phyloP scores from a whole-genome alignment of 2,329 filamentous ascomycete genomes.

The Gaeumannomyces tritici region DNA sequence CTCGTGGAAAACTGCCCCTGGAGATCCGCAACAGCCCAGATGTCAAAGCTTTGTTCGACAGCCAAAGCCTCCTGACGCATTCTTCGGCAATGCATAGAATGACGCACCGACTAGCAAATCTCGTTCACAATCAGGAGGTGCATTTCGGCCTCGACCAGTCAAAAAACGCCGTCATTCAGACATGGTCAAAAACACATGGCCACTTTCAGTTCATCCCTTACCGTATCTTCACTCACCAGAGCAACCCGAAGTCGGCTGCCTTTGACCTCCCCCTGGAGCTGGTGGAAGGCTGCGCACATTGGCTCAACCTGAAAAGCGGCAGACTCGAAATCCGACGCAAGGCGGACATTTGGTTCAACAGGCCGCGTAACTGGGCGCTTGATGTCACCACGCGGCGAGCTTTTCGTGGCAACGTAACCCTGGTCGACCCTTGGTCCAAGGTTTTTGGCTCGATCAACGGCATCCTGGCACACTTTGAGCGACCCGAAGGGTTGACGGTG shows the following conservation, averaged over 20 bases:
- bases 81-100: conserved; percentile 44
- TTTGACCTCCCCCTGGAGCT: conserved; percentile 43
- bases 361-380: conserved; percentile 22
- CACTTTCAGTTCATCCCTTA: not conserved
- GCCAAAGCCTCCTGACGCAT: conserved; percentile 37
- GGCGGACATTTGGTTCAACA: conserved; percentile 16
- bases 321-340: conserved; percentile 36
- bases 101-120: conserved; percentile 31
- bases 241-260: conserved; percentile 14
- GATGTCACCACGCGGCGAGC: conserved; percentile 13
- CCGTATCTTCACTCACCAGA: conserved; percentile 5
- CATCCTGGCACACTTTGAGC: conserved; percentile 43
- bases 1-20: conserved; percentile 37
- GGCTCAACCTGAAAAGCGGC: conserved; percentile 36
- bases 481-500: conserved; percentile 28
- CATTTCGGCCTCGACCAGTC: conserved; percentile 41
- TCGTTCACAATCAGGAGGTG: conserved; percentile 28
- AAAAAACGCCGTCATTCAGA: conserved; percentile 33
- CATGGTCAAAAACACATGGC: conserved; percentile 12
- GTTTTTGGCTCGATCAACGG: conserved; percentile 26
- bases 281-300: conserved; percentile 45
- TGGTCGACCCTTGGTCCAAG: conserved; percentile 40
- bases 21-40: conserved; percentile 31
- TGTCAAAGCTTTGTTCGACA: conserved; percentile 43
- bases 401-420: conserved; percentile 3